phyloP scores from a whole-genome alignment of 805 yeast genomes.

The Jamesozyma piceae region DNA sequence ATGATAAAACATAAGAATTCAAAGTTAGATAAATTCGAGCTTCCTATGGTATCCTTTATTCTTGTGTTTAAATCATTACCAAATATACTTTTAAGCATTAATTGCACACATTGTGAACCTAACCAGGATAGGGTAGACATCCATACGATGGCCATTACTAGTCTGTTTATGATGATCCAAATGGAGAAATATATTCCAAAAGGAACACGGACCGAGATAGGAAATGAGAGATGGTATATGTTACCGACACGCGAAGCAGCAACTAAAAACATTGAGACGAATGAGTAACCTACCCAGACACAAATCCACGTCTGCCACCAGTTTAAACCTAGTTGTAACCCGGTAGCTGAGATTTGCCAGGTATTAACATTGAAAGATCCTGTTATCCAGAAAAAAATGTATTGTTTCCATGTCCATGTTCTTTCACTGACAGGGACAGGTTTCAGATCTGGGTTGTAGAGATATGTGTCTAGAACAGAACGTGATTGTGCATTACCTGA shows the following conservation, averaged over 20 bases:
- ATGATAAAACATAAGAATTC: slow-evolving; percentile 68
- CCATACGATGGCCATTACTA: slow-evolving; percentile 85
- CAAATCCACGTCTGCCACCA: slow-evolving; percentile 94
- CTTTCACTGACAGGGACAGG: slow-evolving; percentile 72
- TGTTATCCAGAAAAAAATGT: slow-evolving; percentile 75
- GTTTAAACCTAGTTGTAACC: slow-evolving; percentile 64
- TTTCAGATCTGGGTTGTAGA: slow-evolving; percentile 67
- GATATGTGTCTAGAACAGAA: slow-evolving; percentile 32
- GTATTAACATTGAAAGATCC: slow-evolving; percentile 87
- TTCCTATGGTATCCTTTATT: slow-evolving; percentile 53
- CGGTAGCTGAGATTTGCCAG: slow-evolving; percentile 88
- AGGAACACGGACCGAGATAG: slow-evolving; percentile 71
- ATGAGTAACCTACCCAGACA: slow-evolving; percentile 75
- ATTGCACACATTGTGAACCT: slow-evolving; percentile 75
- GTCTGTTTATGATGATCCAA: slow-evolving; percentile 86
- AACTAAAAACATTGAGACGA: slow-evolving; percentile 62
- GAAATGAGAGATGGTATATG: slow-evolving; percentile 75
- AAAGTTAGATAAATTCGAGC: slow-evolving; percentile 56
- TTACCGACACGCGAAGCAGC: slow-evolving; percentile 72
- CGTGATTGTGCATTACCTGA: not conserved
- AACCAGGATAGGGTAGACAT: slow-evolving; percentile 78
- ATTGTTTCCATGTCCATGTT: slow-evolving; percentile 79
- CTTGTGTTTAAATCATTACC: slow-evolving; percentile 54
- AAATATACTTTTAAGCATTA: slow-evolving; percentile 72
- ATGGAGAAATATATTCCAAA: slow-evolving; percentile 82